Conservation (phyloP, 2,329 filamentous ascomycete genomes). For the Byssochlamys sp. region DNA sequence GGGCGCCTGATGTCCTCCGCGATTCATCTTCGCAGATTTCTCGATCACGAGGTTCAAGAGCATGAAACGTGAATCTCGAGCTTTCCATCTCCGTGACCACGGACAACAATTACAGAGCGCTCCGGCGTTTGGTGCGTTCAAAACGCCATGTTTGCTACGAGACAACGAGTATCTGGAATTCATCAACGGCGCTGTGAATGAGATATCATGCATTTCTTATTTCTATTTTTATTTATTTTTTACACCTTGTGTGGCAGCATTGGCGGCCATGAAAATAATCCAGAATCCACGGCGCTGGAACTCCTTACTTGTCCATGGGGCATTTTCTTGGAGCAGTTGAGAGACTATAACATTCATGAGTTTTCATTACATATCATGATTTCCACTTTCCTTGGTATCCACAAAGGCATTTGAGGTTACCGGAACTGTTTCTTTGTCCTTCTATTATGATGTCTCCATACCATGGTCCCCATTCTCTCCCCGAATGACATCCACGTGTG, state of each 20-base stretch:
- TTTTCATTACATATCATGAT: background rate
- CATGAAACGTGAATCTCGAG: constrained; percentile 7
- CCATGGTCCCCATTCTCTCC: background rate
- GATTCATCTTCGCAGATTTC: constrained; percentile 30
- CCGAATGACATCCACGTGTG: background rate
- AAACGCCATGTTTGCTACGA: background rate
- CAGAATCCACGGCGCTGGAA: background rate
- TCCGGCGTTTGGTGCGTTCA: background rate
- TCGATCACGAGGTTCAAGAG: constrained; percentile 22
- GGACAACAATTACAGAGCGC: background rate
- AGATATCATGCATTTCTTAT: background rate
- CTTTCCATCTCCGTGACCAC: background rate
- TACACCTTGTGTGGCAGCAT: background rate
- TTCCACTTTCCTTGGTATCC: background rate
- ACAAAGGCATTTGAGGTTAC: background rate
- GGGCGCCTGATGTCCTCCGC: constrained; percentile 48
- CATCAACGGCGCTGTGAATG: background rate
- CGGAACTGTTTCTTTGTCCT: background rate
- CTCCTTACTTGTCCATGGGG: background rate
- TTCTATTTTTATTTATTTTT: background rate
- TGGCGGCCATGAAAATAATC: background rate
- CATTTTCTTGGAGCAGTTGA: background rate
- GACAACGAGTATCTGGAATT: background rate
- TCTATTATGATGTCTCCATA: background rate
- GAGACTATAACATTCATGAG: background rate